Evolutionary conservation across 2,329 filamentous ascomycete species (phyloP).

Genomic region (Colletotrichum ledebouriae): DNA sequence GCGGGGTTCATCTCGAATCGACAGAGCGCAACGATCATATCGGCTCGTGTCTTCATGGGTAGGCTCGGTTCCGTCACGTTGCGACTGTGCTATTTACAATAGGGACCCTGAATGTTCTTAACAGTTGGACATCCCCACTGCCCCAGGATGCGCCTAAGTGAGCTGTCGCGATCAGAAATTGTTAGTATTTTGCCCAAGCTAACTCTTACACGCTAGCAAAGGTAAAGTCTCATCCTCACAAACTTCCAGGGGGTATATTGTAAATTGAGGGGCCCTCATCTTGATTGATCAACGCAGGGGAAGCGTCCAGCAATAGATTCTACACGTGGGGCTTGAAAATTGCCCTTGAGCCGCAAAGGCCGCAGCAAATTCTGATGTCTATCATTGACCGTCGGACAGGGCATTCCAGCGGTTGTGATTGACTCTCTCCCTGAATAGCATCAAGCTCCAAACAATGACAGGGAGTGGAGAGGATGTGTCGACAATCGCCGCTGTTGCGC

Average conservation of each 20-base stretch:
- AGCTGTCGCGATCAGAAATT: too few species aligned
- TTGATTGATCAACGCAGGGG: conserved; percentile 11
- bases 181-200: too few species aligned
- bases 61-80: neutral
- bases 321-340: neutral
- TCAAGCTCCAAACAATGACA: neutral
- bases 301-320: neutral
- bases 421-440: neutral
- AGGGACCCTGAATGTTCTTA: too few species aligned
- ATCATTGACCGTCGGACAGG: too few species aligned
- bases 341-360: conserved; percentile 12
- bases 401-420: too few species aligned
- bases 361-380: neutral
- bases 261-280: conserved; percentile 15
- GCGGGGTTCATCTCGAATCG: conserved; percentile 1
- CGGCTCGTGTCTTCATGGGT: neutral
- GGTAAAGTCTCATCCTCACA: too few species aligned
- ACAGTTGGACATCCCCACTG: too few species aligned
- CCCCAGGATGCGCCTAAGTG: too few species aligned
- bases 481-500: neutral
- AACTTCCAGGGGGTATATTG: too few species aligned
- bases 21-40: neutral
- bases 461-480: neutral
- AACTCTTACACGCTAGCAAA: too few species aligned
- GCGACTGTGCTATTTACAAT: conserved; percentile 17